Conservation (phyloP, 176 grass and related monocot species). For the Alopecurus myosuroides region DNA sequence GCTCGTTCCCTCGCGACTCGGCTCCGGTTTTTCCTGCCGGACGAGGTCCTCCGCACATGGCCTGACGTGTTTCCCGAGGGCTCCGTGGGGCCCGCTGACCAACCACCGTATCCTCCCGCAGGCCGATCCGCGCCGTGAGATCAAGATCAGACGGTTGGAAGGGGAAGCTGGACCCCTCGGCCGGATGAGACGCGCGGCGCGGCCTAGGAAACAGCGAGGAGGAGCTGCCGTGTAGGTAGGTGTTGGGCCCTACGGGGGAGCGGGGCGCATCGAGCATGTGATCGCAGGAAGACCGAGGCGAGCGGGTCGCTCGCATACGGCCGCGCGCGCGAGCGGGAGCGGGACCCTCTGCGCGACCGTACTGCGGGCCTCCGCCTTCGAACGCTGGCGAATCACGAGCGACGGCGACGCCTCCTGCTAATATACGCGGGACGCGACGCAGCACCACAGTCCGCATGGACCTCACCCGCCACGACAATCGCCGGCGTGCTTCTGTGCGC, state of each 20-base stretch:
- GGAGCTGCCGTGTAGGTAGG: background rate
- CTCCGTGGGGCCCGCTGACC: background rate
- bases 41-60: constrained; percentile 31
- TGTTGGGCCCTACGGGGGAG: background rate
- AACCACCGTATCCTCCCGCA: constrained; percentile 9
- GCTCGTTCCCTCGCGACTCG: background rate
- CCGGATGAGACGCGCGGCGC: background rate
- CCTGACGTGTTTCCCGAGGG: constrained; percentile 29
- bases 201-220: background rate
- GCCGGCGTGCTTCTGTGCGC: no score
- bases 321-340: background rate
- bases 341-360: background rate
- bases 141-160: background rate
- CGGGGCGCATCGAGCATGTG: constrained; percentile 28
- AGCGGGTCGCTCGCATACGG: constrained; percentile 9
- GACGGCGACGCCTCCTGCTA: background rate
- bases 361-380: background rate
- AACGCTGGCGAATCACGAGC: background rate
- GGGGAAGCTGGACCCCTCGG: background rate
- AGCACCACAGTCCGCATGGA: no score
- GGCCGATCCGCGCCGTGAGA: background rate
- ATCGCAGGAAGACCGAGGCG: constrained; percentile 11
- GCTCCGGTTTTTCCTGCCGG: background rate
- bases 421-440: no score
- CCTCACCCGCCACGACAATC: no score